These are phyloP conservation scores for Hypsizygus marmoreus DNA, from an alignment of 768 basidiomycete species.

Conservation along the genomic window DNA sequence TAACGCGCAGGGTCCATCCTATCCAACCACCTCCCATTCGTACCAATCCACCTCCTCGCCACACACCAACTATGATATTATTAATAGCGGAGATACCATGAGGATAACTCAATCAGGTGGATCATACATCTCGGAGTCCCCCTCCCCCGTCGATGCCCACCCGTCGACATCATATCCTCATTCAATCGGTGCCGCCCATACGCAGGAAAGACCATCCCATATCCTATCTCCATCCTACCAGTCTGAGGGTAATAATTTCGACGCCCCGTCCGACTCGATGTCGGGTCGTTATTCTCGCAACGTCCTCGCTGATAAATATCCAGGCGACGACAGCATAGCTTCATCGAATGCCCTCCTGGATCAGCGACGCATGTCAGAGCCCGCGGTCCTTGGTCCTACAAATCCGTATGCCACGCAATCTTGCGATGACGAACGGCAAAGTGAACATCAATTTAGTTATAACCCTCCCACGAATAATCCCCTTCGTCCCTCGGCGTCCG, in stretches of 20 bases:
- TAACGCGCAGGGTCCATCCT: constrained; percentile 19
- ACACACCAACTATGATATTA: constrained; percentile 25
- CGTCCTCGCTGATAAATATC: constrained; percentile 33
- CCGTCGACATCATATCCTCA: constrained; percentile 35
- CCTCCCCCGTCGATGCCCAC: constrained; percentile 45
- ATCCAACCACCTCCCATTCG: constrained; percentile 21
- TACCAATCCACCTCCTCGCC: constrained; percentile 17
- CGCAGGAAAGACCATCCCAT: constrained; percentile 47
- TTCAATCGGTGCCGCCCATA: constrained; percentile 42
- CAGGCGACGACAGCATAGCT: constrained; percentile 34
- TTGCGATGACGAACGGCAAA: constrained; percentile 33
- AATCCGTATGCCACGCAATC: constrained; percentile 40
- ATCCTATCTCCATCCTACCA: constrained; percentile 40
- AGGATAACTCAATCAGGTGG: constrained; percentile 24
- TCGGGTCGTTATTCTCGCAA: constrained; percentile 42
- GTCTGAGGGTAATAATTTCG: constrained; percentile 41
- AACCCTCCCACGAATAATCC: constrained; percentile 31
- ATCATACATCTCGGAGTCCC: constrained; percentile 40
- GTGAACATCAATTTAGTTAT: constrained; percentile 44
- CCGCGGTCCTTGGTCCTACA: constrained; percentile 44
- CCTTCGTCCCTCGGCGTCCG: constrained; percentile 34
- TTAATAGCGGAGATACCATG: constrained; percentile 25
- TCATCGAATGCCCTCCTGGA: constrained; percentile 44
- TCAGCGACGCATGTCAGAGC: constrained; percentile 73
- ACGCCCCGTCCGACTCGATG: constrained; percentile 35